Evolutionary conservation across 805 yeast genomes (phyloP), one percentile per base, ranked within the genome.

Genomic region (Wickerhamiella cacticola): DNA sequence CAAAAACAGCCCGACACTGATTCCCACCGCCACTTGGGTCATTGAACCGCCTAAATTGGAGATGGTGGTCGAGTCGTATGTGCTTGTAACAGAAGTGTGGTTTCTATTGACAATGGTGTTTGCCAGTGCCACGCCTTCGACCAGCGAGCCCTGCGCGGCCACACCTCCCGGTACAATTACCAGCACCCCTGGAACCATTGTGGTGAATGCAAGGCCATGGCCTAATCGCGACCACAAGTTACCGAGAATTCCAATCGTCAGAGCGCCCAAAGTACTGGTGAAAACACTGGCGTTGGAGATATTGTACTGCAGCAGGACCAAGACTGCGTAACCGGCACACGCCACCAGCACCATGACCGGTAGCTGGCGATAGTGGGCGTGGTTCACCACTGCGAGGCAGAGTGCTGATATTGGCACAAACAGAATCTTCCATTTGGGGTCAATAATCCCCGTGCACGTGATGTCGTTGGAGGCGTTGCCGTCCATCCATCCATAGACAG

Each of bases 81-180:
- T 13, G n/a, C 6, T 15, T 4, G 38, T 16, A 6, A 23, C 36
- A 5, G 33, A 12, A 8, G 33, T 28, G 1, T 68, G 57, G 1
- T 68, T 57, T 21, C 66, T 63, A 31, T 74, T 67, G 5, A 75
- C 79, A 47, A 88, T 73, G 50, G 69, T 68, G 56, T 87, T 78
- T 1, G 96, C 96, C 34, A 76, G 73, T 26, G 70, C 66, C 12
- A 89, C 73, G 48, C 97, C 97, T 0, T 94, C 74, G 10, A 88
- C 70, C 44, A 89, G 71, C 2, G 94, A 76, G 31, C 94, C 82
- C 57, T 87, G 89, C 0, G 95, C 79, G 1, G 96, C 96, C 52
- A 89, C 79, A 63, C 96, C 96, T 1, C 89, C 80, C 3, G 97
- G 97, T 39, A 89, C 96, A 62, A 83, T 92, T 2, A 86, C 94